These are phyloP conservation scores for Lathyrus aphaca DNA, from an alignment of 306 rosid species.

Conservation along the genomic window DNA sequence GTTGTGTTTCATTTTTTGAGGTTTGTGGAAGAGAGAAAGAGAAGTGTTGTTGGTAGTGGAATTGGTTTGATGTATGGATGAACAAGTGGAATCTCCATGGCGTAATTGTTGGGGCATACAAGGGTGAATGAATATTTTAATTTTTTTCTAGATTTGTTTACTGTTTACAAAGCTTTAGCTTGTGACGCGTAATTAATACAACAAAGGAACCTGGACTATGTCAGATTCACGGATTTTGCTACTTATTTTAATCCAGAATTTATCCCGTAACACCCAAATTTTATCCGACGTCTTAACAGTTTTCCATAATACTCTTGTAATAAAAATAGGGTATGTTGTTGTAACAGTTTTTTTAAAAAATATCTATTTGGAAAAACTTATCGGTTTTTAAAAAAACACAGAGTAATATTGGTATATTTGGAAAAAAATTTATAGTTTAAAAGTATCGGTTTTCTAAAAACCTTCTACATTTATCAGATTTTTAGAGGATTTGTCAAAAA, in stretches of 20 bases:
- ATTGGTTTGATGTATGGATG: not conserved
- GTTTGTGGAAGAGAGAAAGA: not conserved
- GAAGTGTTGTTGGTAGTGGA: not conserved
- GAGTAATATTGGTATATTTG: no score
- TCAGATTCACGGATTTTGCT: conserved; percentile 20
- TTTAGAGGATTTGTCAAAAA: no score
- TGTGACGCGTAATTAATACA: conserved; percentile 47
- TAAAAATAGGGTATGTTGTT: no score
- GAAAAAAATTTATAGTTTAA: no score
- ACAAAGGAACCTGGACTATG: conserved; percentile 38
- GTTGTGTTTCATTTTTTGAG: conserved; percentile 5
- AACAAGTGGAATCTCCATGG: conserved; percentile 37
- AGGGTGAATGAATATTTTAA: conserved; percentile 6
- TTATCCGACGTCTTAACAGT: no score
- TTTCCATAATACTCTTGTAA: no score
- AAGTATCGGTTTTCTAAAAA: no score
- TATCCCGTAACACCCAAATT: no score
- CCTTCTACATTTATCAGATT: no score
- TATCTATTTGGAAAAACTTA: no score
- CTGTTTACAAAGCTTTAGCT: conserved; percentile 41
- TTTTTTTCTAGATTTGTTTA: conserved; percentile 35
- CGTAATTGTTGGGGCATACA: conserved; percentile 46
- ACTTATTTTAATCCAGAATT: not conserved
- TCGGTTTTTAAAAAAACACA: no score
- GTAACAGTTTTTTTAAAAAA: no score